A percentile compares a stretch with the other conserved stretches of the same genome.
Evolutionary conservation across 1,139 yeast species (phyloP).

Genomic region (Hanseniaspora uvarum): DNA sequence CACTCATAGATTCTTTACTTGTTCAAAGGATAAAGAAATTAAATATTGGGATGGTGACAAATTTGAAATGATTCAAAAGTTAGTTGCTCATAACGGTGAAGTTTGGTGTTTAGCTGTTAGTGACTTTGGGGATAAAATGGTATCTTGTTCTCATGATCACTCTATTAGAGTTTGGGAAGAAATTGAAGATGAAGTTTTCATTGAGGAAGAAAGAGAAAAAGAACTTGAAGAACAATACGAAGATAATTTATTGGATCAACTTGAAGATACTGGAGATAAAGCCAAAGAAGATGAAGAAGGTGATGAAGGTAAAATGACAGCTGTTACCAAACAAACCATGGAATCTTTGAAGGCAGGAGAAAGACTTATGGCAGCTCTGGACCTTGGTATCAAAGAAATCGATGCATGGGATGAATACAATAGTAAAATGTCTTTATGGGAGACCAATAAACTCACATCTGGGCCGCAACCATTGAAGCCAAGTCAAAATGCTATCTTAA

Average conservation of each 20-base stretch:
- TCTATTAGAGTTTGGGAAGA: conserved; percentile 85
- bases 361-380: conserved; percentile 82
- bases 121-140: conserved; percentile 58
- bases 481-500: conserved; percentile 55
- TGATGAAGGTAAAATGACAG: conserved; percentile 33
- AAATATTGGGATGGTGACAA: conserved; percentile 98
- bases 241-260: conserved; percentile 54
- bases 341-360: conserved; percentile 95
- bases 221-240: conserved; percentile 91
- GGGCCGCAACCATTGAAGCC: conserved; percentile 45
- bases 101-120: conserved; percentile 85
- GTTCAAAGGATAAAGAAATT: conserved; percentile 77
- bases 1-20: conserved; percentile 78
- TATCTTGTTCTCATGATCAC: conserved; percentile 89
- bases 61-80: conserved; percentile 82
- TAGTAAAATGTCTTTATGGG: conserved; percentile 32
- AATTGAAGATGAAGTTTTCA: conserved; percentile 83
- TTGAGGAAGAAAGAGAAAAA: conserved; percentile 92
- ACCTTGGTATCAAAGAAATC: conserved; percentile 65
- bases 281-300: conserved; percentile 43
- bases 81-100: conserved; percentile 82
- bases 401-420: conserved; percentile 47
- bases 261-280: conserved; percentile 39
- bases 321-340: conserved; percentile 71
- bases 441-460: conserved; percentile 30